Percentiles rank a stretch among this genome's conserved stretches.
phyloP scores from a whole-genome alignment of 2,329 filamentous ascomycete species.

The Trichoderma afroharzianum region DNA sequence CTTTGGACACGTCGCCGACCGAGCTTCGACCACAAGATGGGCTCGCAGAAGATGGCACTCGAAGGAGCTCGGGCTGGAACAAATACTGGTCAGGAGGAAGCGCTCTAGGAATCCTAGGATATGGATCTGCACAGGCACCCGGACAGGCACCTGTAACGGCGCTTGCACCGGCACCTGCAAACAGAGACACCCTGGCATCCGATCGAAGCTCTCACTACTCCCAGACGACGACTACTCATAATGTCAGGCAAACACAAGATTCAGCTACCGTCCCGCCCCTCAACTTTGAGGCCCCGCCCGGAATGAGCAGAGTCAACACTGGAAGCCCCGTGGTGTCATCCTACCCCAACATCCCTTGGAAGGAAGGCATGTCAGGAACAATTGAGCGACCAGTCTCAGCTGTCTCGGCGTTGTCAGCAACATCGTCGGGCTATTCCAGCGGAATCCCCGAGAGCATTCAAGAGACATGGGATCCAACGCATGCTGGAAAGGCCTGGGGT shows the following conservation, averaged over 20 bases:
- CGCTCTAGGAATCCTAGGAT: constrained; percentile 61
- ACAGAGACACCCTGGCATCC: constrained; percentile 51
- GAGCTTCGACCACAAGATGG: constrained; percentile 36
- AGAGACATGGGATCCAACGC: constrained; percentile 52
- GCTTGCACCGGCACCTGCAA: constrained; percentile 23
- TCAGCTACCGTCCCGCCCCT: constrained; percentile 70
- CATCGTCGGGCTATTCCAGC: constrained; percentile 56
- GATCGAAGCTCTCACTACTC: constrained; percentile 57
- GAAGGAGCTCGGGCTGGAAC: constrained; percentile 72
- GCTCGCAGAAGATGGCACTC: constrained; percentile 41
- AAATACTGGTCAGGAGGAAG: constrained; percentile 74
- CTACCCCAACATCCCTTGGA: constrained; percentile 48
- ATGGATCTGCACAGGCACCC: constrained; percentile 41
- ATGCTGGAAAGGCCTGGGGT: constrained; percentile 45
- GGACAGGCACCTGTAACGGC: neutral
- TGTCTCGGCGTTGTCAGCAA: constrained; percentile 25
- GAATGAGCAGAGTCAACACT: constrained; percentile 63
- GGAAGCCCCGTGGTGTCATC: constrained; percentile 67
- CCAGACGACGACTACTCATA: constrained; percentile 24
- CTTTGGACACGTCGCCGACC: constrained; percentile 34
- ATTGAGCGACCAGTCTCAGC: constrained; percentile 56
- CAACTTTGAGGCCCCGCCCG: constrained; percentile 59
- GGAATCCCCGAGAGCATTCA: constrained; percentile 62
- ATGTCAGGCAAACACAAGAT: constrained; percentile 54
- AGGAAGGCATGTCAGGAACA: constrained; percentile 57